These are phyloP conservation scores for Lyophyllum semitale DNA, from an alignment of 768 basidiomycete species.

Conservation along the genomic window DNA sequence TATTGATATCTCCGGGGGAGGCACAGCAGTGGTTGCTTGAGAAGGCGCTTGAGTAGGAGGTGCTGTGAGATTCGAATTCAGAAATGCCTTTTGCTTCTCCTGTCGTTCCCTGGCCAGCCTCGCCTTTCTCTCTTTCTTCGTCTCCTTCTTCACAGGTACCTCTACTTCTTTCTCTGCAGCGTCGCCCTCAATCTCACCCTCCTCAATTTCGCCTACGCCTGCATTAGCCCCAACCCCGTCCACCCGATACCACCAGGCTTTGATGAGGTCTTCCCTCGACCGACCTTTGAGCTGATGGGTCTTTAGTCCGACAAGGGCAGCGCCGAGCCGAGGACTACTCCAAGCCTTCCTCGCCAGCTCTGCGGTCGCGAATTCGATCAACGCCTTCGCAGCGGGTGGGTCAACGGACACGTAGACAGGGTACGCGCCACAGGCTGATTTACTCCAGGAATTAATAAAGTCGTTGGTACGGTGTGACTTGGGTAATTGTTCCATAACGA, in stretches of 20 bases:
- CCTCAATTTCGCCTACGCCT: constrained; percentile 48
- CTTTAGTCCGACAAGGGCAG: constrained; percentile 26
- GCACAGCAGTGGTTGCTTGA: not conserved
- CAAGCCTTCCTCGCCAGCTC: constrained; percentile 49
- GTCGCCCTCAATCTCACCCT: constrained; percentile 51
- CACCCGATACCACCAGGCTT: constrained; percentile 52
- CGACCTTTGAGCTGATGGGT: constrained; percentile 43
- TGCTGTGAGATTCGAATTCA: not conserved
- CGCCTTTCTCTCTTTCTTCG: constrained; percentile 31
- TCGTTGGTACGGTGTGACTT: constrained; percentile 43
- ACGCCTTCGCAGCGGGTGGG: constrained; percentile 40
- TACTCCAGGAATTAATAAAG: constrained; percentile 47
- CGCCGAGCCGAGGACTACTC: constrained; percentile 47
- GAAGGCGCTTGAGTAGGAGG: not conserved
- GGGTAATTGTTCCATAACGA: constrained; percentile 60
- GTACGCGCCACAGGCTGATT: constrained; percentile 33
- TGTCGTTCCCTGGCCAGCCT: constrained; percentile 19
- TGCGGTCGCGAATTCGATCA: constrained; percentile 51
- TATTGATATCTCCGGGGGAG: not conserved
- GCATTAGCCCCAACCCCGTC: constrained; percentile 40
- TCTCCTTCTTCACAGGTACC: constrained; percentile 27
- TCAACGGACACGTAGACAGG: constrained; percentile 47
- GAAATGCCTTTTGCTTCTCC: constrained; percentile 17
- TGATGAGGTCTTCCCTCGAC: constrained; percentile 44
- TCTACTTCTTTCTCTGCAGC: constrained; percentile 24